Conservation (phyloP, 73 alveolate species). For the Tetrahymena elliotti region DNA sequence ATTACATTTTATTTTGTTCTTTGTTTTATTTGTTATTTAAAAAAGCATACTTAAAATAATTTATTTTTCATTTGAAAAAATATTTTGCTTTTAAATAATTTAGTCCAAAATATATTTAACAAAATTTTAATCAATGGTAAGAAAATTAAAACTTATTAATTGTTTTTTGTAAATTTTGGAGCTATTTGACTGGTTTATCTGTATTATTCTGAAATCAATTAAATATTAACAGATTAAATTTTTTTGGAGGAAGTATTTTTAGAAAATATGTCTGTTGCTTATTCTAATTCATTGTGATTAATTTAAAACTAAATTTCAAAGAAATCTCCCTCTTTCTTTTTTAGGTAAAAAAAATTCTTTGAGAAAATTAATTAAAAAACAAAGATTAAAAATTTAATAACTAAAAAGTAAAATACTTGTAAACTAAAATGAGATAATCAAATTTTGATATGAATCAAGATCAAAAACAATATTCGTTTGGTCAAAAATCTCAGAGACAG, state of each 20-base stretch:
- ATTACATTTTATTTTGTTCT: no score
- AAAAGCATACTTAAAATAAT: no score
- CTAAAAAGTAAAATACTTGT: no score
- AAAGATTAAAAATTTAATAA: neutral
- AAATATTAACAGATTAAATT: neutral
- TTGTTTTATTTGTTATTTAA: no score
- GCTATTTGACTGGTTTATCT: no score
- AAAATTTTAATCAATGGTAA: no score
- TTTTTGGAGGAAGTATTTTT: neutral
- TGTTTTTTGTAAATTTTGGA: neutral
- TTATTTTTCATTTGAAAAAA: no score
- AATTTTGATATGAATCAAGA: neutral
- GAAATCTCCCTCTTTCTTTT: neutral
- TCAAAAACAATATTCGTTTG: neutral
- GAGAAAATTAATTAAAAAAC: neutral
- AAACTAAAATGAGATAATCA: neutral
- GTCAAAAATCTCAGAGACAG: neutral
- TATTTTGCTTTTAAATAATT: no score
- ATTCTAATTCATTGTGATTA: neutral
- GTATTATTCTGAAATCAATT: neutral
- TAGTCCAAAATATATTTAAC: no score
- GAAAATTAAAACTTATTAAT: no score
- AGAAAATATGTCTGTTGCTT: neutral
- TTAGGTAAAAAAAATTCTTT: no score
- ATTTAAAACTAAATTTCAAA: neutral